A percentile compares a stretch with the other conserved stretches of the same genome.
Evolutionary conservation across 768 basidiomycete species (phyloP).

Genomic region (Bullera alba): DNA sequence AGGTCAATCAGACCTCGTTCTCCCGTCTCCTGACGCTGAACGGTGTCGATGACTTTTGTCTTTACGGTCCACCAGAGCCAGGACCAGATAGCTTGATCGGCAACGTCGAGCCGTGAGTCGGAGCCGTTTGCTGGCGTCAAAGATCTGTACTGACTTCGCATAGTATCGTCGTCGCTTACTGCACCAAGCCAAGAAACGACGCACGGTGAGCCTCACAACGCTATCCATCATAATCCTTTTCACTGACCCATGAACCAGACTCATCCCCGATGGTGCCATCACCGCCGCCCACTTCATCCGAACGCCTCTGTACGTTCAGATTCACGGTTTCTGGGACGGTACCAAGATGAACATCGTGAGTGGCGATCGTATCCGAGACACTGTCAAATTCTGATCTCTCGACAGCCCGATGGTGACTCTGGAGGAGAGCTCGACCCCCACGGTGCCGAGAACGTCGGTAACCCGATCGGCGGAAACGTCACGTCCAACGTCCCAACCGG

Average conservation of each 20-base stretch:
- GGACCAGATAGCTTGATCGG: constrained; percentile 41
- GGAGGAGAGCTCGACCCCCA: constrained; percentile 52
- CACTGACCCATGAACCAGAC: constrained; percentile 14
- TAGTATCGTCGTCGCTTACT: constrained; percentile 48
- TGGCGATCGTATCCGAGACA: background rate
- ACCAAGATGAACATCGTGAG: constrained; percentile 49
- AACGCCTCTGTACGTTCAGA: constrained; percentile 50
- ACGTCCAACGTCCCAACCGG: constrained; percentile 43
- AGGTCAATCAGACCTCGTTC: constrained; percentile 43
- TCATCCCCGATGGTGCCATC: constrained; percentile 49
- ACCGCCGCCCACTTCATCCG: constrained; percentile 47
- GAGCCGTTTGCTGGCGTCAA: no score
- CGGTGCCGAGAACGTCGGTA: constrained; percentile 46
- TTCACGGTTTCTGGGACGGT: constrained; percentile 51
- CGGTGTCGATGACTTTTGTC: constrained; percentile 44
- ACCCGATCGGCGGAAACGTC: constrained; percentile 47
- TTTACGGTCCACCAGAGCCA: constrained; percentile 33
- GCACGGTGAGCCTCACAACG: constrained; percentile 30
- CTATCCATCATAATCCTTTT: background rate
- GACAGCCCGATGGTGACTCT: constrained; percentile 41
- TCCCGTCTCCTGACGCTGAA: constrained; percentile 40
- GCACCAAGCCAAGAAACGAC: constrained; percentile 48
- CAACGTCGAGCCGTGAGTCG: constrained; percentile 43
- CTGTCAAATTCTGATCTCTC: background rate
- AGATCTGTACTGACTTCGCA: no score